Evolutionary conservation across 768 basidiomycete genomes (phyloP).

Genomic region (Termitomyces sp.): DNA sequence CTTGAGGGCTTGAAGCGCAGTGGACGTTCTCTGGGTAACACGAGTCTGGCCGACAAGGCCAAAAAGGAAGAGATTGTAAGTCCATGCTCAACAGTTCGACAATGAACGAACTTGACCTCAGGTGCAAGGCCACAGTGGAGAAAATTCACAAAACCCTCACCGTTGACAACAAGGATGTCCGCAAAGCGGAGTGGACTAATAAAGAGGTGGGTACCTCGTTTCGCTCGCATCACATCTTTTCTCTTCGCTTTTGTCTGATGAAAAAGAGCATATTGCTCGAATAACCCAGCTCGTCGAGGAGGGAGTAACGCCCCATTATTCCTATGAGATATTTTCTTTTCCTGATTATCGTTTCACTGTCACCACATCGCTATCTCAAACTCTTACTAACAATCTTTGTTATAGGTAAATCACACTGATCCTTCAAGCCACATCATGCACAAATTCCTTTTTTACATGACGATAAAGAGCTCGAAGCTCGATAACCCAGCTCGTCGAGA

Average conservation of each 20-base stretch:
- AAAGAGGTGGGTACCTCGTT: constrained; percentile 72
- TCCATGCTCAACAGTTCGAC: not conserved
- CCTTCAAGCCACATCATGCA: not conserved
- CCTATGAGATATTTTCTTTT: constrained; percentile 55
- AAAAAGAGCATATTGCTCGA: constrained; percentile 77
- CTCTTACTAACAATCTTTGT: constrained; percentile 15
- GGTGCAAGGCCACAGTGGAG: constrained; percentile 70
- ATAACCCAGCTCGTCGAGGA: constrained; percentile 96
- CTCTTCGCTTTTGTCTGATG: constrained; percentile 31
- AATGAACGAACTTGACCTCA: not conserved
- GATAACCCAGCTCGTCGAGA: constrained; percentile 90
- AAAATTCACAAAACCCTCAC: constrained; percentile 76
- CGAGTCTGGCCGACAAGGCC: constrained; percentile 85
- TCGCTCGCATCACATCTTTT: not conserved
- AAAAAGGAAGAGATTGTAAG: constrained; percentile 93
- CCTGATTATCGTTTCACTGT: constrained; percentile 28
- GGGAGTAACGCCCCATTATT: constrained; percentile 84
- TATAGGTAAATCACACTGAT: not conserved
- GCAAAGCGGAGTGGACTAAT: constrained; percentile 91
- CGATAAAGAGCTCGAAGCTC: constrained; percentile 75
- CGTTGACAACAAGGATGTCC: constrained; percentile 81
- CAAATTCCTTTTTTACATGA: constrained; percentile 23
- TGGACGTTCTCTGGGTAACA: constrained; percentile 65
- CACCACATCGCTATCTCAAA: not conserved
- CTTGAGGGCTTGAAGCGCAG: constrained; percentile 73